Evolutionary conservation across 495 filamentous ascomycete species (phyloP), one percentile per base, ranked within the genome.

Genomic region (Hypoxylon cercidicola): DNA sequence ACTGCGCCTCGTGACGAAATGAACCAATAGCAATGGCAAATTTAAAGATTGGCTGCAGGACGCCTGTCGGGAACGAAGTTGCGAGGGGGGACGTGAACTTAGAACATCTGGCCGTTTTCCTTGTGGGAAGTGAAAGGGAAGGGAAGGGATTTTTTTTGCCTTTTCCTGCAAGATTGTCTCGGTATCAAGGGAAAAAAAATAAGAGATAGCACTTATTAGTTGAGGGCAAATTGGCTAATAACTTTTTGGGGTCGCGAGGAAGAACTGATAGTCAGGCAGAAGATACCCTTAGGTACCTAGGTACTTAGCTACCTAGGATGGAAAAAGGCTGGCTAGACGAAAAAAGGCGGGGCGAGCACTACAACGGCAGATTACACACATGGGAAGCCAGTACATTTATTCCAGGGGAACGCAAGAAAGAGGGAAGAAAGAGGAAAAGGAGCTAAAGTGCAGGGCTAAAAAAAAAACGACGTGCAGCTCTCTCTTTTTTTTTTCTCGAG

Each of bases 211-310:
- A 54, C 25, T 55, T 65, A 50, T 45, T 48, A 30, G 41, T 45
- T 65, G 61, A 69, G 62, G 61, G 66, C 62, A 69, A 69, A 69
- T 69, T 69, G 66, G 66, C 66, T 69, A 69, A 69, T 69, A 66
- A 62, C 37, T 69, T 58, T 61, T 59, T 39, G 56, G 65, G 64
- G 64, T 67, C 54, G 64, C 58, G 64, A 68, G 30, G 30, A 59
- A 67, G 43, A 54, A 39, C 56, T 54, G 53, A 62, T 67, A 67
- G 57, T 62, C 47, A 55, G 41, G 49, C 20, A 53, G 47, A 32
- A 65, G 55, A 59, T 62, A 67, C 64, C 32, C 5, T 25, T 2
- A 25, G 23, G 23, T 25, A 25, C 23, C 23, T 25, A 25, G 23
- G 5, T 25, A 25, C 23, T 5, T 25, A 25, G n/a, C n/a, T n/a